Evolutionary conservation across 495 filamentous ascomycete genomes (phyloP).

Genomic region (Xylaria venustula): DNA sequence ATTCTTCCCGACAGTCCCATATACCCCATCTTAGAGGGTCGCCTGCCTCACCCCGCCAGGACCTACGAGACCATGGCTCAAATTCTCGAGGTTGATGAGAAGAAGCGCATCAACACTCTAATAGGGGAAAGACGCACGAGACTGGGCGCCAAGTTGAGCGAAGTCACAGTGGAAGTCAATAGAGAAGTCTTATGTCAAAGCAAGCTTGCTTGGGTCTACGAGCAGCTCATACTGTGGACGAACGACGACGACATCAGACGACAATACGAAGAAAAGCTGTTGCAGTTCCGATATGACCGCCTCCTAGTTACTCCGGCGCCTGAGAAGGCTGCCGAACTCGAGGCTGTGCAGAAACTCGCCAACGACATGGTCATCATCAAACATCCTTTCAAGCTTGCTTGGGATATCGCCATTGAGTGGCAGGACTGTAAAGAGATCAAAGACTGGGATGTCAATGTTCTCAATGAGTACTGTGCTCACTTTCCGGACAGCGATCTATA

Average conservation of each 20-base stretch:
- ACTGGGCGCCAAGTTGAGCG: conserved; percentile 76
- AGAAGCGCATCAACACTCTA: conserved; percentile 83
- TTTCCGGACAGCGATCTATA: conserved; percentile 82
- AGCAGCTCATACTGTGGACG: conserved; percentile 82
- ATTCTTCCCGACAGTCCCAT: conserved; percentile 75
- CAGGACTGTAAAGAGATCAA: conserved; percentile 68
- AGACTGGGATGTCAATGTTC: conserved; percentile 69
- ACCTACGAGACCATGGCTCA: conserved; percentile 86
- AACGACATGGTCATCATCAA: conserved; percentile 94
- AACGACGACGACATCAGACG: conserved; percentile 82
- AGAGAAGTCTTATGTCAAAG: conserved; percentile 73
- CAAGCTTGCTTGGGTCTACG: conserved; percentile 71
- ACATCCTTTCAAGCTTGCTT: conserved; percentile 85
- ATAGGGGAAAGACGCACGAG: conserved; percentile 87
- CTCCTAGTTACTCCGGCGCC: conserved; percentile 63
- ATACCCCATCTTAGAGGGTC: conserved; percentile 81
- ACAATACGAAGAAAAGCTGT: conserved; percentile 83
- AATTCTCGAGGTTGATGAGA: conserved; percentile 82
- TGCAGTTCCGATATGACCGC: conserved; percentile 76
- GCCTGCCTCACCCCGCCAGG: conserved; percentile 72
- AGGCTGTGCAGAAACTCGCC: conserved; percentile 69
- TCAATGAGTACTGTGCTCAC: conserved; percentile 76
- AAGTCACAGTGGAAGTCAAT: conserved; percentile 84
- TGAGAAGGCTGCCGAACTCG: conserved; percentile 65
- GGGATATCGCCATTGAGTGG: conserved; percentile 89